Conservation (phyloP, 352 stramenopile species). For the Saprolegnia diclina region DNA sequence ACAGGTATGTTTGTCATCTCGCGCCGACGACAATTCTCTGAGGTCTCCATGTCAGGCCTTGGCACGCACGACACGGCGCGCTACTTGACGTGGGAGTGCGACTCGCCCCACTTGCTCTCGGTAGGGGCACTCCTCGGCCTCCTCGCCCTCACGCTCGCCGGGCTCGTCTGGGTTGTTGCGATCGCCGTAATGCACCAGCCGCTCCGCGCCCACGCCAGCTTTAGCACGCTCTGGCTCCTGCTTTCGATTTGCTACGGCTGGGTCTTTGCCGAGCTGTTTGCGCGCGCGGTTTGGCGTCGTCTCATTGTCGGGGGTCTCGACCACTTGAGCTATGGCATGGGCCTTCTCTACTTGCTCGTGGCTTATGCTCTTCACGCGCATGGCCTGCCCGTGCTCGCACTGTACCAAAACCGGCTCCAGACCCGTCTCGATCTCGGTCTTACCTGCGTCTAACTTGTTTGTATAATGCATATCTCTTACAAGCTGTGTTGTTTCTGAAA, state of each 20-base stretch:
- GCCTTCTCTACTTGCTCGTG: neutral
- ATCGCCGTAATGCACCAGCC: neutral
- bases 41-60: neutral
- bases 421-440: neutral
- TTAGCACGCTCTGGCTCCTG: constrained; percentile 6
- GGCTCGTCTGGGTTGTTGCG: neutral
- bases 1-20: neutral
- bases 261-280: constrained; percentile 2
- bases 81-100: constrained; percentile 7
- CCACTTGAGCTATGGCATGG: constrained; percentile 1
- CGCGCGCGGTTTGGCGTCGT: neutral
- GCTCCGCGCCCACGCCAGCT: neutral
- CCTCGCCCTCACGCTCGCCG: neutral
- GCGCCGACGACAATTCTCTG: neutral
- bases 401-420: neutral
- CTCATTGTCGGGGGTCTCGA: neutral
- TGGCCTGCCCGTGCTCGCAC: neutral
- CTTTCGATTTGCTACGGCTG: neutral
- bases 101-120: constrained; percentile 7
- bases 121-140: neutral
- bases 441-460: neutral
- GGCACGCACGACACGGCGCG: neutral
- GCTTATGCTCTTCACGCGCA: neutral
- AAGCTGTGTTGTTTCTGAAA: neutral
- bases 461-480: neutral